These are phyloP conservation scores for Parachlorella kessleri DNA, from an alignment of 139 green algal genomes.

Conservation along the genomic window DNA sequence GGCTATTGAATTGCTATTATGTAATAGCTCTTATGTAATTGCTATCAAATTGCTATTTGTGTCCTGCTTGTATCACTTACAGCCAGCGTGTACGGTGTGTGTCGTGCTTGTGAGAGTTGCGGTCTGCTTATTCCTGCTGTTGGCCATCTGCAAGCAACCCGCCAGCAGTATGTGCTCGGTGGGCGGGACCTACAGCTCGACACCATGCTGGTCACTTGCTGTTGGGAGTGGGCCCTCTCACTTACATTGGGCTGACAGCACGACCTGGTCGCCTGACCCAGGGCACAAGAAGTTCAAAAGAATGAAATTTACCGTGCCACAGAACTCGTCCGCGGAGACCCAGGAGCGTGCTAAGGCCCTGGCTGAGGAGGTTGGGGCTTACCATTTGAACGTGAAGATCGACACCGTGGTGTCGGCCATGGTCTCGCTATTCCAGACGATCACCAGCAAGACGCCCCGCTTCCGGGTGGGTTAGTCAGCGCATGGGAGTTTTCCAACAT, in stretches of 20 bases:
- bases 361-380: constrained; percentile 73
- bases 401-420: constrained; percentile 75
- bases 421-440: constrained; percentile 71
- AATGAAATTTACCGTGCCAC: too few relatives aligned
- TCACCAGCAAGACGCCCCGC: constrained; percentile 76
- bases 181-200: too few relatives aligned
- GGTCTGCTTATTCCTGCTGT: neutral
- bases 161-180: too few relatives aligned
- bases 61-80: too few relatives aligned
- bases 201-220: too few relatives aligned
- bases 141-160: too few relatives aligned
- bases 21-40: neutral
- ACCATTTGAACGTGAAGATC: constrained; percentile 87
- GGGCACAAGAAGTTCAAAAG: too few relatives aligned
- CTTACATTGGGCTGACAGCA: too few relatives aligned
- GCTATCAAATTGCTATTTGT: neutral
- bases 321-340: constrained; percentile 85
- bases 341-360: constrained; percentile 50
- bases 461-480: constrained; percentile 62
- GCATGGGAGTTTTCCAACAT: neutral
- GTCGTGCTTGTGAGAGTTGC: too few relatives aligned
- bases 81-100: too few relatives aligned
- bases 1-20: neutral
- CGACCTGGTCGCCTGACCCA: too few relatives aligned
- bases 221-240: too few relatives aligned